Base-by-base conservation (phyloP, 768 basidiomycete genomes). In the Trametes villosa region DNA sequence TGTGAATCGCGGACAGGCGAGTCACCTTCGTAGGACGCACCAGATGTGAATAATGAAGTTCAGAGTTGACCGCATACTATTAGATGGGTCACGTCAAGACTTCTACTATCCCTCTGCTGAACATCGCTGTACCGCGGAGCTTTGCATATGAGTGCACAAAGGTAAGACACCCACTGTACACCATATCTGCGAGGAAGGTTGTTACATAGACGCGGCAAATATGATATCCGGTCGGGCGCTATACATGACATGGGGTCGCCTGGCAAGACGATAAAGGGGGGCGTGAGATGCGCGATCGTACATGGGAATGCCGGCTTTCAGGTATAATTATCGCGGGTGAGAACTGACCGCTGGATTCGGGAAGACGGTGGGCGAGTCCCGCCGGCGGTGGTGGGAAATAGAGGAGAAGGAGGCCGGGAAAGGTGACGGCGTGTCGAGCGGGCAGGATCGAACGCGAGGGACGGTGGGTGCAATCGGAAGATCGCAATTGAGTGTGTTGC, bases 401-500 rank as follows among this genome's bases (percentile, higher is more conserved):
- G 57, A 29, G 22, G 22, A 29, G 42, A 52, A 49, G 50, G 38
- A 27, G 27, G 24, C 50, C 58, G 58, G 30, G 58, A 59, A 59
- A 59, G 44, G 58, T 40, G 58, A 59, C 50, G 58, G 58, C 58
- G 58, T 53, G 58, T 53, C 20, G 50, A 59, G 20, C 20, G 33
- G 50, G 20, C 58, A 59, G 58, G 50, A 34, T 51, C 27, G 9
- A 44, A 13, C 20, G 29, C 12, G 49, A 34, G 42, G 50, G 31
- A 31, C 26, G 42, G 45, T 60, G 59, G 52, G 59, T 53, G 59
- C 44, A 20, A 53, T 59, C 34, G 58, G 42, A 55, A 57, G 51
- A 53, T 45, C 40, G 56, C 56, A 33, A 63, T 63, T 63, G 52
- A 63, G 45, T 59, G 45, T 24, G 47, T 58, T 41, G 52, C 45